Evolutionary conservation across 2,329 filamentous ascomycete species (phyloP), one percentile per base, ranked within the genome.

Genomic region (Epichloe gansuensis): DNA sequence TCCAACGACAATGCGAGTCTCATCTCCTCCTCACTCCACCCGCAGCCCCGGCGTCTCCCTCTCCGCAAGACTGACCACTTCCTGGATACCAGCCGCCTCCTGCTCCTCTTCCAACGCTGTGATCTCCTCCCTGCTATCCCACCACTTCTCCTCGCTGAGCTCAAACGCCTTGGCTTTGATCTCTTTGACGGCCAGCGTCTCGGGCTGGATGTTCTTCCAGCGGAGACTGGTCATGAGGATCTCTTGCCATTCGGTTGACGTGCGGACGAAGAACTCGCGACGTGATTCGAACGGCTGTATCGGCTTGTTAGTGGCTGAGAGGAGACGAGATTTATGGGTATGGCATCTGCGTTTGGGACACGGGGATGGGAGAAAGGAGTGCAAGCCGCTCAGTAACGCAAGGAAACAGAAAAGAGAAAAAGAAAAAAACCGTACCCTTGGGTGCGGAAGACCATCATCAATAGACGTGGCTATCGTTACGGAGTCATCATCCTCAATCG

Each of bases 111-210:
- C 93, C 63, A 97, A 69, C 6, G 82, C 86, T 51, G 84, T 86
- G 59, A 98, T 87, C 71, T 97, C 91, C 72, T 98, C 93, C 61
- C 93, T 80, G 65, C 86, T 90, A 74, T 96, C 93, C 93, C 93
- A 98, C 93, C 93, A 98, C 68, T 95, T 95, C 71, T 91, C 87
- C 69, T 98, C 93, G 42, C 91, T 91, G 58, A 89, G 77, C 64
- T 89, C 85, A 66, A 96, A 98, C 1, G 90, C 93, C 65, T 82
- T 83, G 62, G 91, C 86, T 67, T 95, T 90, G 62, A 97, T 83
- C 72, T 97, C 93, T 74, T 98, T 98, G 63, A 94, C 74, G 0
- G 81, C 76, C 58, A 88, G 77, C 42, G 81, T 77, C 66, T 87
- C 85, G 3, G 80, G 78, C 58, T 82, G 78, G 45, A 81, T 73